These are phyloP conservation scores for Malassezia yamatoensis DNA, from an alignment of 1,284 basidiomycete species.

Conservation along the genomic window DNA sequence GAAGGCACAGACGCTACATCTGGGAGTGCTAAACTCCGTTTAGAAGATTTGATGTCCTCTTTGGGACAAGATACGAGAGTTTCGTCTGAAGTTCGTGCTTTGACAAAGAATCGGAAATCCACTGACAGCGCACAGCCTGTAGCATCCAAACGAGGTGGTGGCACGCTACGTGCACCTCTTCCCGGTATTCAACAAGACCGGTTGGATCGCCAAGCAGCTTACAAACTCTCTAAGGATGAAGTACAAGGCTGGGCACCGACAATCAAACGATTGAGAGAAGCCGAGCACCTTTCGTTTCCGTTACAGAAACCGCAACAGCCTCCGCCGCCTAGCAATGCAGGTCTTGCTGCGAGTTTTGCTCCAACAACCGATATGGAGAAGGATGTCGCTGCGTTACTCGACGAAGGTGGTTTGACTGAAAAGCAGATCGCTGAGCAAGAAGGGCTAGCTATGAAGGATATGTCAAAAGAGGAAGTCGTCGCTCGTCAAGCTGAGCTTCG, in stretches of 20 bases:
- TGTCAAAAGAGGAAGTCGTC: slow-evolving; percentile 72
- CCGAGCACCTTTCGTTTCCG: slow-evolving; percentile 83
- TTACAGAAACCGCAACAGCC: slow-evolving; percentile 54
- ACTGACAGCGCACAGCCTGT: slow-evolving; percentile 51
- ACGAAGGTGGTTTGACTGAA: slow-evolving; percentile 50
- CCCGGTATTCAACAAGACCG: slow-evolving; percentile 77
- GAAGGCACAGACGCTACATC: slow-evolving; percentile 54
- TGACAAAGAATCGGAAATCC: slow-evolving; percentile 9
- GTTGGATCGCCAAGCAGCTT: slow-evolving; percentile 83
- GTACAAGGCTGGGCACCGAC: slow-evolving; percentile 86
- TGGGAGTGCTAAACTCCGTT: slow-evolving; percentile 22
- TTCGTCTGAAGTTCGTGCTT: slow-evolving; percentile 28
- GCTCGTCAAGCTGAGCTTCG: slow-evolving; percentile 70
- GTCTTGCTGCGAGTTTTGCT: slow-evolving; percentile 59
- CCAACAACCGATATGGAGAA: slow-evolving; percentile 35
- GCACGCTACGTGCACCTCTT: slow-evolving; percentile 71
- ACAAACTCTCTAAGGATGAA: slow-evolving; percentile 81
- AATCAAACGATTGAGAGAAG: slow-evolving; percentile 57
- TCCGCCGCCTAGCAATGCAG: slow-evolving; percentile 56
- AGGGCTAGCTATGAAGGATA: slow-evolving; percentile 67
- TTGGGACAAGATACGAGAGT: slow-evolving; percentile 49
- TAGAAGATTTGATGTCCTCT: slow-evolving; percentile 67
- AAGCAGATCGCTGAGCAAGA: slow-evolving; percentile 66
- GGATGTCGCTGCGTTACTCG: slow-evolving; percentile 42
- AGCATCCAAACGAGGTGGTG: slow-evolving; percentile 53